Percentiles rank a stretch among this genome's conserved stretches.
Evolutionary conservation across 371 early-diverging fungal genomes (phyloP).

Genomic region (Conidiobolus coronatus): DNA sequence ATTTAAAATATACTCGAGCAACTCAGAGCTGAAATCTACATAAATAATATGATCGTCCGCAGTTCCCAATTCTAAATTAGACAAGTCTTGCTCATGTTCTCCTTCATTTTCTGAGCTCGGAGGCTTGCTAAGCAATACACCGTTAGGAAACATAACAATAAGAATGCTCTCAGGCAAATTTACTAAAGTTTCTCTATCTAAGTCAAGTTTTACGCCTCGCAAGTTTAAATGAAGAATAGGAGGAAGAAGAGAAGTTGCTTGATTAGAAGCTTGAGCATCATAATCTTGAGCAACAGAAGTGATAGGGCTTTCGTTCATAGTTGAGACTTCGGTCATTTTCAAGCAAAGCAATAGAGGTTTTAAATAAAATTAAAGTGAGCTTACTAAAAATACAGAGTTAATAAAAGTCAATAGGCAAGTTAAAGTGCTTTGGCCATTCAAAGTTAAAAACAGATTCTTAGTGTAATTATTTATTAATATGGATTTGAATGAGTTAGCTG

Average conservation of each 20-base stretch:
- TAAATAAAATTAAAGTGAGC: neutral
- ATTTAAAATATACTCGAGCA: slow-evolving; percentile 29
- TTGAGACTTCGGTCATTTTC: neutral
- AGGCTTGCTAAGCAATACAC: slow-evolving; percentile 25
- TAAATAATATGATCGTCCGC: slow-evolving; percentile 26
- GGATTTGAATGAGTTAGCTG: neutral
- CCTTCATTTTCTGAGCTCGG: slow-evolving; percentile 10
- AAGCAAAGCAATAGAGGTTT: neutral
- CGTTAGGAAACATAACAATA: slow-evolving; percentile 67
- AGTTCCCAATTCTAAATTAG: slow-evolving; percentile 20
- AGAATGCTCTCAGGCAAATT: slow-evolving; percentile 51
- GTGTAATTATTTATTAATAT: neutral
- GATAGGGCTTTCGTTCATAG: neutral
- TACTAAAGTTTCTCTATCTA: slow-evolving; percentile 45
- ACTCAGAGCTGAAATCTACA: slow-evolving; percentile 38
- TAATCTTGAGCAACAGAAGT: neutral
- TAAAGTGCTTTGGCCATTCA: neutral
- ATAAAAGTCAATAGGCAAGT: neutral
- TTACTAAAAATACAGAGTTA: neutral
- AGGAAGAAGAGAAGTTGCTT: slow-evolving; percentile 14
- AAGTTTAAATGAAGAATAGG: slow-evolving; percentile 35
- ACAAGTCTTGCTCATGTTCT: slow-evolving; percentile 19
- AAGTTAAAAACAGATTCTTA: neutral
- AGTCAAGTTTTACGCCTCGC: slow-evolving; percentile 39
- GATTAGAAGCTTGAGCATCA: neutral